Conservation (phyloP, 75 land plant species). For the Cunninghamia lanceolata region DNA sequence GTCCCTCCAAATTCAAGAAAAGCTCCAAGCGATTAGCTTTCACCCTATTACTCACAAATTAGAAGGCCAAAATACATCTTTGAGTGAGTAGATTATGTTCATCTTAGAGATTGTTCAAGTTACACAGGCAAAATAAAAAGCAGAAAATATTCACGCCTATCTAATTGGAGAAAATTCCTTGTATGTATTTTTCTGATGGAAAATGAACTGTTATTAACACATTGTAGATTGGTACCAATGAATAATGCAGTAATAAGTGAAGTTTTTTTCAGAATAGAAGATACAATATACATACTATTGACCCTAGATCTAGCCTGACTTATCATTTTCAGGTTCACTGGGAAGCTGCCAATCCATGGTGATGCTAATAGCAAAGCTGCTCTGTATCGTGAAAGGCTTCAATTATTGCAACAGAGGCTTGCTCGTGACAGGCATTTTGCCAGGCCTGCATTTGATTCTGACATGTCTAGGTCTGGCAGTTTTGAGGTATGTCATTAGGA, state of each 20-base stretch:
- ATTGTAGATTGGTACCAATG: neutral
- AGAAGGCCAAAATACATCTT: neutral
- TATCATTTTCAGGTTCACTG: conserved; percentile 46
- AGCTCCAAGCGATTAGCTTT: neutral
- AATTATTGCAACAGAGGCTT: conserved; percentile 79
- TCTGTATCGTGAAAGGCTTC: conserved; percentile 84
- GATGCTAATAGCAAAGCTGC: conserved; percentile 77
- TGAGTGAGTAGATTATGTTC: neutral
- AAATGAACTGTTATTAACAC: neutral
- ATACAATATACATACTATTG: neutral
- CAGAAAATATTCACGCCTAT: neutral
- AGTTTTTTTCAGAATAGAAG: neutral
- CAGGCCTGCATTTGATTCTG: conserved; percentile 74
- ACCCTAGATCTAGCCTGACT: neutral
- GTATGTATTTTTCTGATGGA: neutral
- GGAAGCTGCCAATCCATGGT: conserved; percentile 79
- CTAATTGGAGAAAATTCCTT: neutral
- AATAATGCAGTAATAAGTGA: neutral
- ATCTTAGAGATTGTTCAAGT: neutral
- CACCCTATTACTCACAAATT: neutral
- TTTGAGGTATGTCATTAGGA: conserved; percentile 61
- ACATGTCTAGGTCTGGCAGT: conserved; percentile 43
- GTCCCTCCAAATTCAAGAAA: neutral
- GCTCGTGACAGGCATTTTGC: conserved; percentile 81
- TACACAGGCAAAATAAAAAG: neutral